Evolutionary conservation across 2,329 filamentous ascomycete genomes (phyloP).

Genomic region (Colletotrichum spinosum): DNA sequence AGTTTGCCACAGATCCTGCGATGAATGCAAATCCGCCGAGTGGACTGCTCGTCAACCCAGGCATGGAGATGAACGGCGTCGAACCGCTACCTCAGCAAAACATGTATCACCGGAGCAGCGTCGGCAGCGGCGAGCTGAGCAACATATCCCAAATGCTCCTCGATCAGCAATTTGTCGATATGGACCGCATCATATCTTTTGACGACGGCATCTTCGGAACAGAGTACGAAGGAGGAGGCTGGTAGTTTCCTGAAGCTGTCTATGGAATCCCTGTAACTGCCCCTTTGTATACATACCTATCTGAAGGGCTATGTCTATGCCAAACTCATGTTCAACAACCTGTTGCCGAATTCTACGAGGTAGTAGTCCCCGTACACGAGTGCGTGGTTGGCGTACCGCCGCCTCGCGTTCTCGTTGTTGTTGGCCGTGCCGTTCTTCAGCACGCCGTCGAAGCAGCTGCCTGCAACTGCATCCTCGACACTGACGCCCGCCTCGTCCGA

Average conservation of each 20-base stretch:
- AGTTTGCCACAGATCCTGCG: fast-evolving
- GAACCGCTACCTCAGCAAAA: neutral
- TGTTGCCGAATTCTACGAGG: conserved; percentile 60
- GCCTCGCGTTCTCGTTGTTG: conserved; percentile 44
- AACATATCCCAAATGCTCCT: conserved; percentile 39
- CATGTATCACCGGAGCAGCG: conserved; percentile 15
- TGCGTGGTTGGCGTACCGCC: conserved; percentile 50
- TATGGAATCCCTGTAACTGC: neutral
- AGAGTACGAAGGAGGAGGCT: conserved; percentile 33
- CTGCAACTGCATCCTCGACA: conserved; percentile 24
- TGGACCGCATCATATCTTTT: conserved; percentile 41
- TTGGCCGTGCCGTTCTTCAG: conserved; percentile 50
- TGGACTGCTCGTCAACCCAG: neutral
- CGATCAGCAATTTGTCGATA: conserved; percentile 38
- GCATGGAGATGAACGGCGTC: conserved; percentile 1
- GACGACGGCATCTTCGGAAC: conserved; percentile 40
- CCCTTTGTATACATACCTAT: neutral
- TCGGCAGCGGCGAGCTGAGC: conserved; percentile 38
- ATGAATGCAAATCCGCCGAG: neutral
- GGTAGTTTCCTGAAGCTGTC: conserved; percentile 5
- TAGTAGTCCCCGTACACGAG: conserved; percentile 64
- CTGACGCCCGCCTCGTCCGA: neutral
- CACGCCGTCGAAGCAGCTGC: conserved; percentile 44
- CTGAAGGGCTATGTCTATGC: neutral
- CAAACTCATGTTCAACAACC: conserved; percentile 52